These are phyloP conservation scores for Podaxis rugospora DNA, from an alignment of 768 basidiomycete genomes.

Conservation along the genomic window DNA sequence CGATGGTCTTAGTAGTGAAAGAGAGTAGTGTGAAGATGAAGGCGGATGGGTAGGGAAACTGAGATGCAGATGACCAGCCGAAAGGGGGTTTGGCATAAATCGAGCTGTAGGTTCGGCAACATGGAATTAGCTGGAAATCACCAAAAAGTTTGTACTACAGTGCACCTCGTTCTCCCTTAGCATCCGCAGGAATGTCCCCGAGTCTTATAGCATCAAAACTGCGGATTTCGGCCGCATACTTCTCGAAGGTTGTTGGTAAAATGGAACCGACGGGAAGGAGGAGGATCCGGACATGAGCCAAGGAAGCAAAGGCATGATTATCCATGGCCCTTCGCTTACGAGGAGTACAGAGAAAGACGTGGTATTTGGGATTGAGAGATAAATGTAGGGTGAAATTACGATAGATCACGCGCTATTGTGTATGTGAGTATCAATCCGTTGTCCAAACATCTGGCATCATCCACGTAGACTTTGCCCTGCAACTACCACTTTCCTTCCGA, in stretches of 20 bases:
- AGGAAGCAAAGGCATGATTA: conserved; percentile 68
- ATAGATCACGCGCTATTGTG: not conserved
- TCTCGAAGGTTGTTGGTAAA: conserved; percentile 61
- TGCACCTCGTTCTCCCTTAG: conserved; percentile 73
- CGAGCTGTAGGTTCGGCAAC: conserved; percentile 37
- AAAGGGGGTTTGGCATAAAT: conserved; percentile 75
- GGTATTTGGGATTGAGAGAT: not conserved
- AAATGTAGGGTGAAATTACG: not conserved
- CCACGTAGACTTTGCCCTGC: not conserved
- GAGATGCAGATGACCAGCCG: conserved; percentile 80
- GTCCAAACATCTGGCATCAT: not conserved
- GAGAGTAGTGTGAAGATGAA: conserved; percentile 57
- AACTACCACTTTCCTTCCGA: not conserved
- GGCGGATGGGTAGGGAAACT: conserved; percentile 74
- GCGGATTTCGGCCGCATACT: conserved; percentile 69
- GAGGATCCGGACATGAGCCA: conserved; percentile 82
- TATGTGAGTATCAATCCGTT: not conserved
- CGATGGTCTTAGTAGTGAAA: conserved; percentile 74
- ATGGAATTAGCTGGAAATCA: conserved; percentile 10
- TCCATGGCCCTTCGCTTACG: conserved; percentile 45
- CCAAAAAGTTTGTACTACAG: not conserved
- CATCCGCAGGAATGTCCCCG: conserved; percentile 78
- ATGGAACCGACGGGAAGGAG: conserved; percentile 85
- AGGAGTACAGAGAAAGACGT: not conserved
- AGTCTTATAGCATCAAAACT: conserved; percentile 71